A percentile compares a stretch with the other conserved stretches of the same genome.
phyloP scores from a whole-genome alignment of 257 asterid genomes.

The Ocimum tenuiflorum region DNA sequence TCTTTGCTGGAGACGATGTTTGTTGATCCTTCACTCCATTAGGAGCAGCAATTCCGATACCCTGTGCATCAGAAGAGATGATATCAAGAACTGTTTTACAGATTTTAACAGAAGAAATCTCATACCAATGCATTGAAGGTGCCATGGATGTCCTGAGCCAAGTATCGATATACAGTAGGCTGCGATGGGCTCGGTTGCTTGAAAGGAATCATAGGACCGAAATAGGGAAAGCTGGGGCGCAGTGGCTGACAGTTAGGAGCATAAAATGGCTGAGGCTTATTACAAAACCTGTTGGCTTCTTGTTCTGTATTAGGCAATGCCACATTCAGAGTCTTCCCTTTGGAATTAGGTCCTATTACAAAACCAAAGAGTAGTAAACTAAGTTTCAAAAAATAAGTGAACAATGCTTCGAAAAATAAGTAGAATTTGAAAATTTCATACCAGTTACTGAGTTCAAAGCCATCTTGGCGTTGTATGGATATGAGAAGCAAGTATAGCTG shows the following conservation, averaged over 20 bases:
- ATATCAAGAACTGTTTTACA: neutral
- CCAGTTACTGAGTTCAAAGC: constrained; percentile 32
- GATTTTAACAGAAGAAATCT: neutral
- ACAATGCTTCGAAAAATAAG: neutral
- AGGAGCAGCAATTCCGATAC: neutral
- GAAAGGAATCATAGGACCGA: no score
- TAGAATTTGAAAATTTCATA: neutral
- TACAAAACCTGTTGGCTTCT: neutral
- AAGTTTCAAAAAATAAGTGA: constrained; percentile 3
- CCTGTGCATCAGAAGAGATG: constrained; percentile 20
- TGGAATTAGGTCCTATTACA: constrained; percentile 19
- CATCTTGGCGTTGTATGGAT: constrained; percentile 26
- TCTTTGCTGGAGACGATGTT: no score
- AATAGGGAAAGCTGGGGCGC: constrained; percentile 1
- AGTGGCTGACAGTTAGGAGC: constrained; percentile 8
- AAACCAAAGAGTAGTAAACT: neutral
- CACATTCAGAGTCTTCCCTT: constrained; percentile 25
- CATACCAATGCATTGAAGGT: constrained; percentile 22
- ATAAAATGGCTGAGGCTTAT: constrained; percentile 19
- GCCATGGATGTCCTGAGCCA: constrained; percentile 1
- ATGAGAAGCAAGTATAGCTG: constrained; percentile 24
- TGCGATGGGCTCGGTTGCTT: constrained; percentile 9
- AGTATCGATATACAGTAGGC: constrained; percentile 9
- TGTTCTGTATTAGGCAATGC: constrained; percentile 18
- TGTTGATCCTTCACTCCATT: neutral